phyloP scores from a whole-genome alignment of 108 stramenopile genomes.

The Seminavis robusta region DNA sequence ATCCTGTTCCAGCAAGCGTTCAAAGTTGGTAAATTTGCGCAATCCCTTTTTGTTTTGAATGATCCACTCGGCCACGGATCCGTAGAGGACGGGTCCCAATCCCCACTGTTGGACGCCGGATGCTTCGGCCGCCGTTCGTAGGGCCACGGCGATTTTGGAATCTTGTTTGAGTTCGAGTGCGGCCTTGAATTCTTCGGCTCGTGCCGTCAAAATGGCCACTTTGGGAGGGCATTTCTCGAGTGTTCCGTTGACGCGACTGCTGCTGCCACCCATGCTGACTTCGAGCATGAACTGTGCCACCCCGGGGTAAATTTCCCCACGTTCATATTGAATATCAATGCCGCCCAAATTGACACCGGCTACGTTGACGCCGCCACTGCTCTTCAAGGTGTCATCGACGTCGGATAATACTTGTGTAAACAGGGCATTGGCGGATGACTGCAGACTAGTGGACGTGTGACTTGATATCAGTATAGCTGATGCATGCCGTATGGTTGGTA shows the following conservation, averaged over 20 bases:
- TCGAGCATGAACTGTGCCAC: constrained; percentile 93
- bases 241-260: not conserved
- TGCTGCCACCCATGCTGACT: constrained; percentile 35
- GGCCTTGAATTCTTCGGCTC: constrained; percentile 93
- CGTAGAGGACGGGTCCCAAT: constrained; percentile 91
- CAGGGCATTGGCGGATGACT: constrained; percentile 53
- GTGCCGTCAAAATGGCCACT: constrained; percentile 91
- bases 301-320: constrained; percentile 93
- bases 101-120: constrained; percentile 81
- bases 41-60: constrained; percentile 85
- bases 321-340: constrained; percentile 88
- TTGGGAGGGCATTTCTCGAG: constrained; percentile 54
- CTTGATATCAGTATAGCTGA: too few relatives aligned
- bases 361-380: constrained; percentile 83
- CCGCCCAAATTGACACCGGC: constrained; percentile 88
- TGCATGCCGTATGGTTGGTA: too few relatives aligned
- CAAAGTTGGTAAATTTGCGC: constrained; percentile 89
- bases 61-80: constrained; percentile 94
- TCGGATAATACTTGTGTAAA: constrained; percentile 70
- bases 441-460: too few relatives aligned
- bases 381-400: constrained; percentile 94
- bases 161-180: constrained; percentile 87
- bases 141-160: constrained; percentile 72
- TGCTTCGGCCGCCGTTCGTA: constrained; percentile 69
- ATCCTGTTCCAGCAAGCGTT: constrained; percentile 79